Conservation (phyloP, 2,329 filamentous ascomycete species). For the Emericellopsis atlantica region DNA sequence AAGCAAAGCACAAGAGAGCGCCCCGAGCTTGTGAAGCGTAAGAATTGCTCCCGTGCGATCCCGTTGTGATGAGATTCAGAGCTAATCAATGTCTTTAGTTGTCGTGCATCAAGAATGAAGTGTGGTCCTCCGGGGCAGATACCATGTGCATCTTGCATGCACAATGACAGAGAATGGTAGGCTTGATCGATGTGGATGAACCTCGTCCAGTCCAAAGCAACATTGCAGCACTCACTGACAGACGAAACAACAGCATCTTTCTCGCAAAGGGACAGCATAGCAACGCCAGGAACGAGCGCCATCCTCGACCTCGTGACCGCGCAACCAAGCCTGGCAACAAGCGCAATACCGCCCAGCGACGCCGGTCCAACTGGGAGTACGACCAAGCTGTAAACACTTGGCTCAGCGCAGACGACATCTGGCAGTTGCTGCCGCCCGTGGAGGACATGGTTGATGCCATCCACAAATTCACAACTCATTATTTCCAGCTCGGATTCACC, state of each 20-base stretch:
- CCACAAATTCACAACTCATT: conserved; percentile 38
- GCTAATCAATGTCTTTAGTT: too few relatives aligned
- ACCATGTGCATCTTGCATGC: too few relatives aligned
- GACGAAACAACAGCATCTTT: neutral
- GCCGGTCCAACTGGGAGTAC: neutral
- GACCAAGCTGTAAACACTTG: neutral
- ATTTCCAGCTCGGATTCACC: conserved; percentile 48
- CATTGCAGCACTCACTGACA: too few relatives aligned
- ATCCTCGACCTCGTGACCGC: conserved; percentile 6
- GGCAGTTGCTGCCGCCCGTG: conserved; percentile 36
- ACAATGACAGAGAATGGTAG: too few relatives aligned
- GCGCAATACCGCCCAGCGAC: conserved; percentile 6
- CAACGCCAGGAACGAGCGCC: conserved; percentile 20
- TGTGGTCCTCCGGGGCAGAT: too few relatives aligned
- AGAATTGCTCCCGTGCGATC: too few relatives aligned
- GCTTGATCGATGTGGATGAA: too few relatives aligned
- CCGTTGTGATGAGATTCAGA: too few relatives aligned
- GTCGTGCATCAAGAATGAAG: too few relatives aligned
- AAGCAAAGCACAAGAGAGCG: too few relatives aligned
- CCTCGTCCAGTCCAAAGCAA: too few relatives aligned
- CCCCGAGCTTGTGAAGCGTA: too few relatives aligned
- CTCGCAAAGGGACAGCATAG: conserved; percentile 18
- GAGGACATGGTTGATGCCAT: conserved; percentile 38
- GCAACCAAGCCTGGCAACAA: neutral
- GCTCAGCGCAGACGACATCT: conserved; percentile 22